Conservation (phyloP, 371 early-diverging fungal genomes). For the Lichtheimia corymbifera region DNA sequence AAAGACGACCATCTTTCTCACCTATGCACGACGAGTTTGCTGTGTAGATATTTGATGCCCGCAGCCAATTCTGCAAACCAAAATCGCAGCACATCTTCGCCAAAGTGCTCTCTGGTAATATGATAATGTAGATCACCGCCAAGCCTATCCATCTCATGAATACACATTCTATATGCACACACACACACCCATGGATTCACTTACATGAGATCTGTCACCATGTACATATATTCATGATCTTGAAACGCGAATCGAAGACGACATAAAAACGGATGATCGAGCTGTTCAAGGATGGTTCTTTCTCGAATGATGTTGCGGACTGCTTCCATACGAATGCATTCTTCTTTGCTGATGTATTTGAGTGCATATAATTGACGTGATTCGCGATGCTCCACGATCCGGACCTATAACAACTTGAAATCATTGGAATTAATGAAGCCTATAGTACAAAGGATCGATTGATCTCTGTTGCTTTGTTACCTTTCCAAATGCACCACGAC, state of each 20-base stretch:
- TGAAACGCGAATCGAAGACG: conserved; percentile 85
- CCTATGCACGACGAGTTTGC: conserved; percentile 77
- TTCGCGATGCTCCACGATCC: conserved; percentile 74
- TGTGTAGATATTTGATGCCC: conserved; percentile 78
- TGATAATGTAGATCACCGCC: conserved; percentile 88
- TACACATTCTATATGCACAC: neutral
- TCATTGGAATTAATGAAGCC: conserved; percentile 3
- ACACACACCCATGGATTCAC: neutral
- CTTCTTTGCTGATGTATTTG: conserved; percentile 82
- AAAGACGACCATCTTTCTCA: conserved; percentile 8
- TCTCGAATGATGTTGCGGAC: conserved; percentile 80
- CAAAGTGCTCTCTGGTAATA: conserved; percentile 63
- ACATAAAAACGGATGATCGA: conserved; percentile 79
- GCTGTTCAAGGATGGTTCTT: conserved; percentile 74
- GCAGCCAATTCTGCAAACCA: conserved; percentile 79
- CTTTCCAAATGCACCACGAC: conserved; percentile 81
- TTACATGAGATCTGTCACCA: conserved; percentile 87
- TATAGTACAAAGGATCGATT: neutral
- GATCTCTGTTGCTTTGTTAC: conserved; percentile 29
- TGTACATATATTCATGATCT: conserved; percentile 81
- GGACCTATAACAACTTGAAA: conserved; percentile 49
- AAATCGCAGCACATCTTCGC: conserved; percentile 73
- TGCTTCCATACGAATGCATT: conserved; percentile 78
- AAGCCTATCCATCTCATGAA: conserved; percentile 42
- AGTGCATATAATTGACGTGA: conserved; percentile 72